phyloP scores from a whole-genome alignment of 1,284 basidiomycete genomes.

The Ceratobasidium sp. region DNA sequence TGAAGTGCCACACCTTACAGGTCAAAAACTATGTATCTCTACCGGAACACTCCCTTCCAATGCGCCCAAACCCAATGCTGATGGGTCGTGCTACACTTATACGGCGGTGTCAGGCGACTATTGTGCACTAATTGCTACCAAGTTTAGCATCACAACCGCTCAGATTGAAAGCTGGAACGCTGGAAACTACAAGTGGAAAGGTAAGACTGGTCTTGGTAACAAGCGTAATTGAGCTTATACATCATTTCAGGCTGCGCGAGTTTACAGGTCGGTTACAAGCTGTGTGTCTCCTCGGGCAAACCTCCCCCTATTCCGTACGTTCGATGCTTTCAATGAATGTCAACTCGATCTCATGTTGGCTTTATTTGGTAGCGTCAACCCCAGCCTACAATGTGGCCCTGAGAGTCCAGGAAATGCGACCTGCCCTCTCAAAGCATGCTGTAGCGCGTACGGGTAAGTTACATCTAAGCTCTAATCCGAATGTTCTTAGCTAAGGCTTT shows the following conservation, averaged over 20 bases:
- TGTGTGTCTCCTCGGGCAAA: conserved; percentile 33
- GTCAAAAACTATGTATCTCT: conserved; percentile 31
- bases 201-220: not conserved
- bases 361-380: conserved; percentile 10
- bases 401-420: conserved; percentile 19
- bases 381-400: conserved; percentile 27
- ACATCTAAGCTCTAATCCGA: too few species aligned
- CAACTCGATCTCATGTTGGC: not conserved
- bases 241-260: conserved; percentile 24
- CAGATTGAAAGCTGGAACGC: conserved; percentile 33
- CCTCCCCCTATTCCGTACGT: conserved; percentile 36
- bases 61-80: conserved; percentile 25
- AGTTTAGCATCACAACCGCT: conserved; percentile 24
- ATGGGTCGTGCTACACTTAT: conserved; percentile 29
- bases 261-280: conserved; percentile 24
- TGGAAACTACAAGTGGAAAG: conserved; percentile 38
- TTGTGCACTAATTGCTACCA: conserved; percentile 26
- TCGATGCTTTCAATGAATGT: not conserved
- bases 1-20: not conserved
- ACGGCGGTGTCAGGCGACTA: conserved; percentile 26
- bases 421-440: conserved; percentile 33
- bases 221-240: not conserved
- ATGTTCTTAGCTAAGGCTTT: not conserved
- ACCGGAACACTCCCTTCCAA: conserved; percentile 31
- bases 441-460: conserved; percentile 26